Evolutionary conservation across 2,329 filamentous ascomycete species (phyloP).

Genomic region (Allantophomopsis cytisporea): DNA sequence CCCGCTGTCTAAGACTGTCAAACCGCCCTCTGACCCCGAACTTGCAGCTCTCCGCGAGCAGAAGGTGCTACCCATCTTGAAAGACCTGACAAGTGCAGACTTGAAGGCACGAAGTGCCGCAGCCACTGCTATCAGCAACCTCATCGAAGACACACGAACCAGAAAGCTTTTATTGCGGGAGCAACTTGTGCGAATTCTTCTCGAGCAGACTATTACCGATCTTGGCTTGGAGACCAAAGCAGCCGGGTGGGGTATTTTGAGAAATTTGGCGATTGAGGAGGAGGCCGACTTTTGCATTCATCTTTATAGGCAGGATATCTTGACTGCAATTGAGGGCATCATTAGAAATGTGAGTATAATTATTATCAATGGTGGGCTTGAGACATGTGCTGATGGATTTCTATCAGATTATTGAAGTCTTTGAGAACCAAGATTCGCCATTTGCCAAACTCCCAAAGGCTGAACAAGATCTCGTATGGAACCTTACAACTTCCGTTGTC

Average conservation of each 20-base stretch:
- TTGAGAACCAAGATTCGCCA: slow-evolving; percentile 19
- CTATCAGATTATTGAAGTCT: slow-evolving; percentile 15
- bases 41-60: slow-evolving; percentile 47
- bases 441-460: slow-evolving; percentile 35
- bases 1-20: slow-evolving; percentile 42
- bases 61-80: slow-evolving; percentile 49
- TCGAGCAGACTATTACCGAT: slow-evolving; percentile 52
- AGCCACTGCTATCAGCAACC: slow-evolving; percentile 43
- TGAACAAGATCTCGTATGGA: slow-evolving; percentile 38
- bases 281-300: slow-evolving; percentile 55
- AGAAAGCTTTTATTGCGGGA: slow-evolving; percentile 53
- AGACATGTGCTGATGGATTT: background rate
- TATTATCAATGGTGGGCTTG: background rate
- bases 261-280: slow-evolving; percentile 46
- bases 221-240: slow-evolving; percentile 46
- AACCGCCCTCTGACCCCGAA: slow-evolving; percentile 48
- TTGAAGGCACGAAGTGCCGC: slow-evolving; percentile 44
- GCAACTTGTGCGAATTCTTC: slow-evolving; percentile 47
- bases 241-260: slow-evolving; percentile 54
- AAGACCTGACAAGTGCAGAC: slow-evolving; percentile 43
- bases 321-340: slow-evolving; percentile 46
- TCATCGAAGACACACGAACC: slow-evolving; percentile 46
- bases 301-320: slow-evolving; percentile 44
- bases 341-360: slow-evolving; percentile 30
- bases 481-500: slow-evolving; percentile 37